phyloP scores from a whole-genome alignment of 805 yeast species.

The Saccharomycopsis vini region DNA sequence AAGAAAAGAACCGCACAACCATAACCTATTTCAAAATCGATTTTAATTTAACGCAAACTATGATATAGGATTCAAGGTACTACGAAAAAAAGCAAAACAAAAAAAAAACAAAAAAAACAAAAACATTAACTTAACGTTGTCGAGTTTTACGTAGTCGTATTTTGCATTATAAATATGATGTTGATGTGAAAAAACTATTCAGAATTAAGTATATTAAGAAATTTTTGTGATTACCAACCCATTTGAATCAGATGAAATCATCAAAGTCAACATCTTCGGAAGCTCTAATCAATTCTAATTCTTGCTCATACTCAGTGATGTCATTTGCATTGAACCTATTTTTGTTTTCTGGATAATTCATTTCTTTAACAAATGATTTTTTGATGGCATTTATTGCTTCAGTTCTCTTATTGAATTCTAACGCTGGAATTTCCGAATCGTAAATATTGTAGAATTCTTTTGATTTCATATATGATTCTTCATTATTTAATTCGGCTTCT shows the following conservation, averaged over 20 bases:
- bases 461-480: conserved; percentile 84
- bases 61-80: no score
- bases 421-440: conserved; percentile 80
- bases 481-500: conserved; percentile 89
- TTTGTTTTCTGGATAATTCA: conserved; percentile 71
- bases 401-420: conserved; percentile 86
- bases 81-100: neutral
- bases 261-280: conserved; percentile 46
- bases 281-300: conserved; percentile 16
- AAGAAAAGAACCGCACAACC: no score
- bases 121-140: no score
- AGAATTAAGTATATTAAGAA: no score
- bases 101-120: no score
- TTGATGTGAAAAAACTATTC: no score
- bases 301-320: conserved; percentile 14
- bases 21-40: no score
- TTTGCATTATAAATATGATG: no score
- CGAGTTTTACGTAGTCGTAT: no score
- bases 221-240: no score
- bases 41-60: no score
- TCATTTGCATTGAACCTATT: conserved; percentile 12
- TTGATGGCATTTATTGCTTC: conserved; percentile 83
- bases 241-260: conserved; percentile 31
- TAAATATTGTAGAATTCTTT: conserved; percentile 80
- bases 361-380: conserved; percentile 86